A percentile compares a stretch with the other conserved stretches of the same genome.
Evolutionary conservation across 2,329 filamentous ascomycete genomes (phyloP).

Genomic region (Ustilaginoidea virens): DNA sequence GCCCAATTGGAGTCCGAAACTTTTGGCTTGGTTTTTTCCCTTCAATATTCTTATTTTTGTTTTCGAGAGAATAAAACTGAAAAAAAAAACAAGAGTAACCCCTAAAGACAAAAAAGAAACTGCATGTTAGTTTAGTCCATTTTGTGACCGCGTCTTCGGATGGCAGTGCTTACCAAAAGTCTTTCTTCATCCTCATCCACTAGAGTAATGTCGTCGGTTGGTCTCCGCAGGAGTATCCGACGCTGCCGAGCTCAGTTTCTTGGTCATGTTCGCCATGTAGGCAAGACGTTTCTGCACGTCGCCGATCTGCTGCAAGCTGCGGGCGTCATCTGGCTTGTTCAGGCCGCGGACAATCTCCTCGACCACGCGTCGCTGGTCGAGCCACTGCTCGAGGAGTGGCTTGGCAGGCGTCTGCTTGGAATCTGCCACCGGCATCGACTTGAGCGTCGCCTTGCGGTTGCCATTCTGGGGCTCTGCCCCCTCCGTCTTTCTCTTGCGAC

Average conservation of each 20-base stretch:
- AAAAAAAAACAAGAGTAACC: neutral
- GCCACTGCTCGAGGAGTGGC: conserved; percentile 37
- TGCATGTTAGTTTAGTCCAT: no score
- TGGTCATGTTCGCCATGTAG: conserved; percentile 35
- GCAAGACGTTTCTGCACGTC: conserved; percentile 33
- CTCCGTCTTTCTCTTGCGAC: conserved; percentile 44
- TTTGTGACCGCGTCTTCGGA: no score
- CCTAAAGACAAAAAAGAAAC: no score
- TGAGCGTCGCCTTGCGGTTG: conserved; percentile 34
- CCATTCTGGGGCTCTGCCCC: conserved; percentile 21
- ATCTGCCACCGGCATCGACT: conserved; percentile 20
- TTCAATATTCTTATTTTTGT: neutral
- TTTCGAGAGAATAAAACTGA: no score
- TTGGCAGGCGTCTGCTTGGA: conserved; percentile 17
- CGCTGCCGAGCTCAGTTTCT: conserved; percentile 3
- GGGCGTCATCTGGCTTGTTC: conserved; percentile 32
- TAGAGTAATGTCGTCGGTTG: conserved; percentile 2
- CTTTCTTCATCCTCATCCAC: conserved; percentile 3
- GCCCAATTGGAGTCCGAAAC: no score
- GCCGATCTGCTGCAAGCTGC: conserved; percentile 37
- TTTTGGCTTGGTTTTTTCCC: neutral
- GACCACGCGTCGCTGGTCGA: conserved; percentile 47
- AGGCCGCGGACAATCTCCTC: conserved; percentile 40
- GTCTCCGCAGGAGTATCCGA: neutral
- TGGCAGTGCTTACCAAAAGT: no score